Evolutionary conservation across 2,329 filamentous ascomycete genomes (phyloP).

Genomic region (Neonectria punicea): DNA sequence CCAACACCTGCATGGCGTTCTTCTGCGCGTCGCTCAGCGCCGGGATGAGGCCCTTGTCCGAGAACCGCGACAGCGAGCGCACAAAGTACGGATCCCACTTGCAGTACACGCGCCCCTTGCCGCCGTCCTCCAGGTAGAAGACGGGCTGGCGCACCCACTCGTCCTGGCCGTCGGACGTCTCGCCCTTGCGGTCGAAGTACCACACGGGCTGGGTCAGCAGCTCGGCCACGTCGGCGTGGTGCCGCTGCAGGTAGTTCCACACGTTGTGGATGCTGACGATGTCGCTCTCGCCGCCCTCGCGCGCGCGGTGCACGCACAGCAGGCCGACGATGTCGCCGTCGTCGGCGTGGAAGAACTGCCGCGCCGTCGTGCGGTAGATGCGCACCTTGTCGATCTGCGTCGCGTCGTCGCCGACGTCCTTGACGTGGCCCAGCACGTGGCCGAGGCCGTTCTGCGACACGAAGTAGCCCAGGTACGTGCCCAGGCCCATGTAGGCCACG

Average conservation of each 20-base stretch:
- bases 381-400: conserved; percentile 86
- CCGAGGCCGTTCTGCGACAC: conserved; percentile 86
- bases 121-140: conserved; percentile 79
- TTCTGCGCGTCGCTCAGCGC: conserved; percentile 75
- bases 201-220: conserved; percentile 81
- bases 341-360: conserved; percentile 70
- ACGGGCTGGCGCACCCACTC: conserved; percentile 78
- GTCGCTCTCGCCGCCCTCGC: conserved; percentile 86
- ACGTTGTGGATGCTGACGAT: conserved; percentile 82
- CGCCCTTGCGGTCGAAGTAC: conserved; percentile 94
- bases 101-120: conserved; percentile 63
- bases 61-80: conserved; percentile 78
- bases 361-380: conserved; percentile 88
- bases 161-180: conserved; percentile 78
- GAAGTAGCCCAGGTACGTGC: conserved; percentile 88
- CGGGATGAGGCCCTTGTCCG: conserved; percentile 77
- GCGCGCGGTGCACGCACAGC: conserved; percentile 80
- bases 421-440: conserved; percentile 89
- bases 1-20: conserved; percentile 69
- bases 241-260: conserved; percentile 80
- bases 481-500: conserved; percentile 90
- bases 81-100: conserved; percentile 96
- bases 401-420: conserved; percentile 85
- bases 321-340: conserved; percentile 86
- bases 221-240: conserved; percentile 82